These are phyloP conservation scores for Cenchrus fungigraminus DNA, from an alignment of 176 grass and related monocot genomes.

Conservation along the genomic window DNA sequence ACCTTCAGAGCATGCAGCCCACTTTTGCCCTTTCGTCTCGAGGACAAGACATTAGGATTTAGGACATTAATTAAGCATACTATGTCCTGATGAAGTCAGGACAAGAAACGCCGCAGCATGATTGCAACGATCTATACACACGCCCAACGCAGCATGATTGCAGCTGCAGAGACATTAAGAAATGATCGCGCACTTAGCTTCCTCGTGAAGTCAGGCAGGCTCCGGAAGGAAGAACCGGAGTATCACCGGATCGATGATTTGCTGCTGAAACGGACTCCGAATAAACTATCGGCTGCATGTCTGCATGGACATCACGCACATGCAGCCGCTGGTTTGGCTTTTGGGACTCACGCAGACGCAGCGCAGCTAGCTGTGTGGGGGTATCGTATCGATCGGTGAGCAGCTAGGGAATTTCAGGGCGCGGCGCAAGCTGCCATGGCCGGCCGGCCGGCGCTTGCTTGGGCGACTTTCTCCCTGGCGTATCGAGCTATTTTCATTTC, in stretches of 20 bases:
- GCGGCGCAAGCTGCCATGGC: constrained; percentile 47
- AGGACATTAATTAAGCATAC: too few species aligned
- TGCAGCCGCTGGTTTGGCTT: constrained; percentile 52
- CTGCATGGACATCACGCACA: background rate
- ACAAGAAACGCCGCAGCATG: too few species aligned
- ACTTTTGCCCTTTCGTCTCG: background rate
- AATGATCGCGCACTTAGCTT: constrained; percentile 8
- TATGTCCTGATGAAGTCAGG: too few species aligned
- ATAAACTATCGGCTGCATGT: background rate
- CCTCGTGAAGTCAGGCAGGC: constrained; percentile 9
- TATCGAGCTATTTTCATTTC: background rate
- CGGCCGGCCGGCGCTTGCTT: background rate
- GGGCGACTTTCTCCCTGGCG: constrained; percentile 23
- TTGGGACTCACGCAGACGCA: constrained; percentile 36
- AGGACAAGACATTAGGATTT: background rate
- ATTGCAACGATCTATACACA: background rate
- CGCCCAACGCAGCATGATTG: background rate
- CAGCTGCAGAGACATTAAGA: background rate
- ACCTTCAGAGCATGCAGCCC: background rate
- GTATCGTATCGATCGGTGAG: background rate
- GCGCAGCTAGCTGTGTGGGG: background rate
- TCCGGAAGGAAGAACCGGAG: background rate
- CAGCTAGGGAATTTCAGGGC: constrained; percentile 40
- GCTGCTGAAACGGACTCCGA: background rate
- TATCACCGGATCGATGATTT: too few species aligned